Percentiles rank a stretch among this genome's conserved stretches.
Conservation (phyloP, 2,329 filamentous ascomycete species). For the Helotiales sp. region DNA sequence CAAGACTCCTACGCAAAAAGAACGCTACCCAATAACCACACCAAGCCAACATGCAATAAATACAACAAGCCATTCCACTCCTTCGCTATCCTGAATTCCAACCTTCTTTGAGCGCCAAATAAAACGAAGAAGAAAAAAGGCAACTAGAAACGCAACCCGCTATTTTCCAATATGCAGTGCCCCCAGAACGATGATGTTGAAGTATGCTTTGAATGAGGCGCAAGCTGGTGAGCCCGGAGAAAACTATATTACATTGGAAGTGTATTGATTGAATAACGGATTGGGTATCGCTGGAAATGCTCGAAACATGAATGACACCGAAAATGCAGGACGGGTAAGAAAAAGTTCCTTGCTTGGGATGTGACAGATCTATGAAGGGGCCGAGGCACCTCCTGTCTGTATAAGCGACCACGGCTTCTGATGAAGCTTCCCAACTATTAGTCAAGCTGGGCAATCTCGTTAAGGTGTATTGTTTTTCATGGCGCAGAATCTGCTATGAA, state of each 20-base stretch:
- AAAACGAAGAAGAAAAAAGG: background rate
- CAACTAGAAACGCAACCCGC: background rate
- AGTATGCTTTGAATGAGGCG: slow-evolving; percentile 1
- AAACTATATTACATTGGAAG: background rate
- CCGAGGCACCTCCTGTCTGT: no score
- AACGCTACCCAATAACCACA: background rate
- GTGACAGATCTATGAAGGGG: no score
- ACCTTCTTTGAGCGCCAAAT: background rate
- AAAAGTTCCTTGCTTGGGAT: background rate
- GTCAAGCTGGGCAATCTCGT: background rate
- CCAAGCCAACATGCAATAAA: background rate
- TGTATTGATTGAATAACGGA: background rate
- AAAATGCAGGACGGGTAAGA: background rate
- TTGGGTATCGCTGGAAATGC: background rate
- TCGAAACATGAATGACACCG: background rate
- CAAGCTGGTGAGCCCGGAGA: background rate
- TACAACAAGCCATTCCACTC: slow-evolving; percentile 6
- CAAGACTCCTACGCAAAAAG: no score
- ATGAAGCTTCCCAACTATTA: background rate
- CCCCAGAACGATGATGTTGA: background rate
- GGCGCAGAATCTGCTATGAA: background rate
- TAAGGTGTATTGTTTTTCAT: background rate
- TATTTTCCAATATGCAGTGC: background rate
- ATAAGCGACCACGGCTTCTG: background rate
- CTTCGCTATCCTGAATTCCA: no score